Conservation (phyloP, 129 eudicot species). For the Apium graveolens region DNA sequence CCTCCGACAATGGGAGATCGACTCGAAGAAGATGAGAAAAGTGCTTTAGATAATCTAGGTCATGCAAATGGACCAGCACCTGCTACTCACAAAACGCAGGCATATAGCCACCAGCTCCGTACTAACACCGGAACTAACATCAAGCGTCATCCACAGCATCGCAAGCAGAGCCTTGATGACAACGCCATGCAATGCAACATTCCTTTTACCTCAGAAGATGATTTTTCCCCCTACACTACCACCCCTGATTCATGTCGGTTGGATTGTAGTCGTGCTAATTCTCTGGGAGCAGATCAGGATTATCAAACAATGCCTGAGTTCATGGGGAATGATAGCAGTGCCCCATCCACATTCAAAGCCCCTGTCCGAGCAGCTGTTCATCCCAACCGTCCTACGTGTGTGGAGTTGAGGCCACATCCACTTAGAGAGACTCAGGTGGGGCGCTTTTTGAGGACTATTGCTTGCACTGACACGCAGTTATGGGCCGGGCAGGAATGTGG, state of each 20-base stretch:
- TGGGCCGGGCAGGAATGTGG: slow-evolving; percentile 98
- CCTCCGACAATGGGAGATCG: slow-evolving; percentile 24
- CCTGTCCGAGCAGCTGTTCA: slow-evolving; percentile 77
- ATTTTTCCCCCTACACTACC: slow-evolving; percentile 44
- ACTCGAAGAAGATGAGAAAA: slow-evolving; percentile 50
- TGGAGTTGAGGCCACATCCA: slow-evolving; percentile 94
- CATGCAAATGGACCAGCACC: slow-evolving; percentile 40
- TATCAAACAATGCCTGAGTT: slow-evolving; percentile 58
- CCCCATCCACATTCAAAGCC: slow-evolving; percentile 50
- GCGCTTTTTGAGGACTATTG: slow-evolving; percentile 63
- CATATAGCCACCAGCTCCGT: slow-evolving; percentile 64
- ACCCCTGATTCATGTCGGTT: neutral
- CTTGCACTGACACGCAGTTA: slow-evolving; percentile 73
- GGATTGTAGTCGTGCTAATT: neutral
- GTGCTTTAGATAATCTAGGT: slow-evolving; percentile 45
- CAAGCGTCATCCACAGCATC: slow-evolving; percentile 39
- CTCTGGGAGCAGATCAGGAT: neutral
- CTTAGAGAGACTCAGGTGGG: slow-evolving; percentile 92
- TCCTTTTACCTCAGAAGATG: slow-evolving; percentile 36
- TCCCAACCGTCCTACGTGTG: slow-evolving; percentile 69
- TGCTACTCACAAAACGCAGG: slow-evolving; percentile 38
- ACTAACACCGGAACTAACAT: slow-evolving; percentile 58
- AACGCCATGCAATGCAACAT: slow-evolving; percentile 19
- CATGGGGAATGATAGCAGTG: slow-evolving; percentile 50
- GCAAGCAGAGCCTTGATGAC: slow-evolving; percentile 88